A percentile compares a stretch with the other conserved stretches of the same genome.
Evolutionary conservation across 1,284 basidiomycete species (phyloP).

Genomic region (Ustilago cynodontis): DNA sequence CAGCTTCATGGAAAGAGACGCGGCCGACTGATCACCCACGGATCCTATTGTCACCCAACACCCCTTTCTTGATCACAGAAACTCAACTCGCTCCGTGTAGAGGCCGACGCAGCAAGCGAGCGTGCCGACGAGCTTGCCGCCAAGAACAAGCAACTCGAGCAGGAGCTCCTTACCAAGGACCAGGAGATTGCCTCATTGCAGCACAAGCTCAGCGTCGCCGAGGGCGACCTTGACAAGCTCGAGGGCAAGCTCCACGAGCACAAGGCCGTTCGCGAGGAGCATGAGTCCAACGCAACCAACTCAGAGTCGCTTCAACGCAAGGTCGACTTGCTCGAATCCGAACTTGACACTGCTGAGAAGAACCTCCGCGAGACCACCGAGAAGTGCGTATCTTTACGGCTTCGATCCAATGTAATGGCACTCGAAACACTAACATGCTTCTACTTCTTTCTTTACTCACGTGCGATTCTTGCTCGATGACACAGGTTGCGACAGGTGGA

Average conservation of each 20-base stretch:
- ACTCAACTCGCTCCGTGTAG: conserved; percentile 79
- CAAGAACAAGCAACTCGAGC: conserved; percentile 75
- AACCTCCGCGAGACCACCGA: conserved; percentile 96
- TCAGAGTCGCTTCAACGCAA: conserved; percentile 86
- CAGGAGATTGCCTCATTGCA: conserved; percentile 88
- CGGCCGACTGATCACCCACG: neutral
- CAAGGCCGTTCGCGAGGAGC: conserved; percentile 80
- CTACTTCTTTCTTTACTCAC: neutral
- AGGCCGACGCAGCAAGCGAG: conserved; percentile 81
- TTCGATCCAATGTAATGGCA: neutral
- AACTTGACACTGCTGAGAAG: conserved; percentile 95
- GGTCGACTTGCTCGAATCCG: conserved; percentile 91
- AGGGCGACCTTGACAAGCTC: conserved; percentile 80
- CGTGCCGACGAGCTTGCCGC: conserved; percentile 68
- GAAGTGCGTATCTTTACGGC: conserved; percentile 77
- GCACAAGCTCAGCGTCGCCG: conserved; percentile 80
- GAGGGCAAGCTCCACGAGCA: conserved; percentile 80
- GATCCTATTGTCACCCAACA: neutral
- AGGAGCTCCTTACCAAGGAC: conserved; percentile 83
- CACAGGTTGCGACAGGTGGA: conserved; percentile 94
- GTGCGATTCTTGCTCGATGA: neutral
- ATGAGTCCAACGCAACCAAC: conserved; percentile 80
- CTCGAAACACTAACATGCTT: conserved; percentile 11
- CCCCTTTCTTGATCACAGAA: conserved; percentile 68
- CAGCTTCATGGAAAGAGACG: neutral